These are phyloP conservation scores for Lizonia empirigonia DNA, from an alignment of 2,329 filamentous ascomycete species.

Conservation along the genomic window DNA sequence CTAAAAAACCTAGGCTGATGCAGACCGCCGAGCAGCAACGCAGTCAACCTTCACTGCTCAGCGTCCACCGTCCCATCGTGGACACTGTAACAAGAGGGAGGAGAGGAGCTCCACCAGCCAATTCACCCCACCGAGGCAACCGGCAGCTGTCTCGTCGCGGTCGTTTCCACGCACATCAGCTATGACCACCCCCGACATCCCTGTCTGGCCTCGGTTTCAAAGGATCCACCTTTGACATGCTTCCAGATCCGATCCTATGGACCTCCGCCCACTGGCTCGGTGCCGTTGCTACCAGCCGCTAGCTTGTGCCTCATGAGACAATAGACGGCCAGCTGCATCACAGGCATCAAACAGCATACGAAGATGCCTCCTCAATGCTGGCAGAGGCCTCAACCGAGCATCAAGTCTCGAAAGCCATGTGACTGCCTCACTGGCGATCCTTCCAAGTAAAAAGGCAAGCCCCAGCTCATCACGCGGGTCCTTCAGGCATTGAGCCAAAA, in stretches of 20 bases:
- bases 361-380: background rate
- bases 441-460: conserved; percentile 23
- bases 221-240: conserved; percentile 26
- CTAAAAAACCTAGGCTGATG: conserved; percentile 8
- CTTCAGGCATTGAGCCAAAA: conserved; percentile 17
- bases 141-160: conserved; percentile 17
- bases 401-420: conserved; percentile 17
- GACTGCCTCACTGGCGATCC: conserved; percentile 23
- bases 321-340: conserved; percentile 11
- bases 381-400: conserved; percentile 1
- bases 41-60: background rate
- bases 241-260: conserved; percentile 29
- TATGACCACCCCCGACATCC: conserved; percentile 22
- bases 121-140: conserved; percentile 8
- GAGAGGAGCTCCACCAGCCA: conserved; percentile 7
- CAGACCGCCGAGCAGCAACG: conserved; percentile 10
- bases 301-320: conserved; percentile 11
- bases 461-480: conserved; percentile 22
- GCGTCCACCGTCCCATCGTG: conserved; percentile 5
- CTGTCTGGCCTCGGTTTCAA: conserved; percentile 13
- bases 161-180: conserved; percentile 21
- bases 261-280: conserved; percentile 7
- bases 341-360: background rate
- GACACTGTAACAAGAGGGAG: background rate
- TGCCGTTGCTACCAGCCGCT: conserved; percentile 11